Conservation (phyloP, 805 yeast genomes). For the Suhomyces tanzawaensis region DNA sequence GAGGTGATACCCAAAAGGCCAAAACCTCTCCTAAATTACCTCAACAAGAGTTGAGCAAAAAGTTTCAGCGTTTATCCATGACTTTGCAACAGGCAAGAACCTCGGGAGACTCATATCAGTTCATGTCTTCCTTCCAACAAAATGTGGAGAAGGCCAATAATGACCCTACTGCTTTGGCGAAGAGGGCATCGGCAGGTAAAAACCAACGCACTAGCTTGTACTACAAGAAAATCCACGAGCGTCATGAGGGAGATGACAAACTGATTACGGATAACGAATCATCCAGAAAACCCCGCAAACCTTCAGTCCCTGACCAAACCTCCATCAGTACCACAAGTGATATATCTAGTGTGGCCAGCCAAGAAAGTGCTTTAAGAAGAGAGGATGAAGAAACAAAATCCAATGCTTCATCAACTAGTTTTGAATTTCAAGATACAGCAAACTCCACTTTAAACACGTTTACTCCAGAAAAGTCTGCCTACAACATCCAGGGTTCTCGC, state of each 20-base stretch:
- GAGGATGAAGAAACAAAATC: neutral
- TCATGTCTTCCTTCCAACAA: constrained; percentile 38
- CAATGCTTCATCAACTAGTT: constrained; percentile 7
- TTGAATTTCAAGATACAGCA: constrained; percentile 7
- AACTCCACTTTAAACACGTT: neutral
- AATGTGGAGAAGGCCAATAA: constrained; percentile 32
- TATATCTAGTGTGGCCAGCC: constrained; percentile 23
- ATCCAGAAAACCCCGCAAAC: neutral
- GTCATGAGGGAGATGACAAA: constrained; percentile 11
- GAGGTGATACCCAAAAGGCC: neutral
- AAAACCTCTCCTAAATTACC: constrained; percentile 22
- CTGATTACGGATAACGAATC: neutral
- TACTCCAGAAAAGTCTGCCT: constrained; percentile 3
- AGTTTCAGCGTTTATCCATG: constrained; percentile 36
- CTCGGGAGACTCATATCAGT: constrained; percentile 40
- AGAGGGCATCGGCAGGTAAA: constrained; percentile 6
- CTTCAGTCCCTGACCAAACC: constrained; percentile 9
- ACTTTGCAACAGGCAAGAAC: constrained; percentile 34
- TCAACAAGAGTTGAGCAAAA: constrained; percentile 30
- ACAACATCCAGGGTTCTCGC: constrained; percentile 10
- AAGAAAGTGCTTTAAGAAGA: constrained; percentile 3
- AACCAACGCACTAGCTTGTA: constrained; percentile 26
- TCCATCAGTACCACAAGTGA: constrained; percentile 26
- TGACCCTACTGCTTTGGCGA: constrained; percentile 4
- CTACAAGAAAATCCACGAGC: constrained; percentile 32